These are phyloP conservation scores for Curvularia sp. DNA, from an alignment of 2,329 filamentous ascomycete species.

Conservation along the genomic window DNA sequence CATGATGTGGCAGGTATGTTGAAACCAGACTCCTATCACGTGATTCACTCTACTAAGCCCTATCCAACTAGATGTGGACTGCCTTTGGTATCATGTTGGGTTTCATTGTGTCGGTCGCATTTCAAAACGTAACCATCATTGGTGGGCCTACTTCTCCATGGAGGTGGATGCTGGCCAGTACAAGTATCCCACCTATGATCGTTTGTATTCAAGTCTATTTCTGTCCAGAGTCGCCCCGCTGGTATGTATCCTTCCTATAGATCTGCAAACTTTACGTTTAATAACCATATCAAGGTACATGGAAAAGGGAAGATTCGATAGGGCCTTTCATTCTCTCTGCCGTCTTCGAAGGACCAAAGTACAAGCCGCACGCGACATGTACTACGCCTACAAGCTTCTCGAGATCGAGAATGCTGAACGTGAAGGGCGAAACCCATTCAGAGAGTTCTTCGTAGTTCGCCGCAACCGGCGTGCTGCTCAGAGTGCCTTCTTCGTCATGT, in stretches of 20 bases:
- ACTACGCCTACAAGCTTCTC: conserved; percentile 55
- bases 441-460: conserved; percentile 45
- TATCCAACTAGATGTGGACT: conserved; percentile 47
- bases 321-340: conserved; percentile 52
- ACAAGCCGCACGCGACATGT: conserved; percentile 64
- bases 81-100: conserved; percentile 47
- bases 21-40: background rate
- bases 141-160: conserved; percentile 36
- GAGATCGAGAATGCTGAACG: conserved; percentile 48
- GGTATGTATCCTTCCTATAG: conserved; percentile 22
- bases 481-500: conserved; percentile 47
- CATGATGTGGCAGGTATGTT: conserved; percentile 58
- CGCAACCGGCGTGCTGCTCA: conserved; percentile 47
- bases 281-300: conserved; percentile 33
- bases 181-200: conserved; percentile 40
- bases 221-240: conserved; percentile 42
- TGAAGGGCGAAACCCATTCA: conserved; percentile 42
- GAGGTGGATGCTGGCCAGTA: conserved; percentile 46
- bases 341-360: conserved; percentile 62
- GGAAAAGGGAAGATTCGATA: conserved; percentile 46
- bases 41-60: background rate
- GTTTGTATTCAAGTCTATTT: conserved; percentile 45
- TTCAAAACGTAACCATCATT: conserved; percentile 37
- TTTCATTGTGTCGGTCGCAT: conserved; percentile 42
- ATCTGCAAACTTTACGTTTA: background rate